These are phyloP conservation scores for Penicillium egyptiacum DNA, from an alignment of 495 filamentous ascomycete genomes.

Conservation along the genomic window DNA sequence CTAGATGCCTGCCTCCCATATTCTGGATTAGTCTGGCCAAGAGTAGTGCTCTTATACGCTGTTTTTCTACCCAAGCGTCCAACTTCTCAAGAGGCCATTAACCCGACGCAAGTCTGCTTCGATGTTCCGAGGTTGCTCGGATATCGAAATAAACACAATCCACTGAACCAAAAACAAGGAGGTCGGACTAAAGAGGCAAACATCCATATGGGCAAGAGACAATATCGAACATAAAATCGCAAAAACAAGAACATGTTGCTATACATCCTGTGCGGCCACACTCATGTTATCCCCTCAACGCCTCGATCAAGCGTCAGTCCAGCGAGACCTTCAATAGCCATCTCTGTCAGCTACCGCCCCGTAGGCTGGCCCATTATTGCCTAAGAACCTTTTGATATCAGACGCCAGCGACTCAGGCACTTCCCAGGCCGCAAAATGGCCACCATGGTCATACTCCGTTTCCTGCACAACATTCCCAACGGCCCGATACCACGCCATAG, in stretches of 20 bases:
- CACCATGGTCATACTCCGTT: conserved; percentile 44
- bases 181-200: too few relatives aligned
- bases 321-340: conserved; percentile 26
- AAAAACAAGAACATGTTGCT: not conserved
- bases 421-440: conserved; percentile 57
- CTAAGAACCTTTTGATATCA: conserved; percentile 46
- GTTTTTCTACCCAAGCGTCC: too few relatives aligned
- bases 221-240: too few relatives aligned
- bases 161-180: too few relatives aligned
- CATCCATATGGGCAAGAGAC: too few relatives aligned
- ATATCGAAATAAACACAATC: too few relatives aligned
- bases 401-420: conserved; percentile 42
- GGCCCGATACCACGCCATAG: conserved; percentile 40
- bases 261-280: not conserved
- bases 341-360: conserved; percentile 36
- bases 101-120: too few relatives aligned
- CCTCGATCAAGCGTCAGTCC: not conserved
- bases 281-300: not conserved
- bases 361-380: conserved; percentile 42
- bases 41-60: too few relatives aligned
- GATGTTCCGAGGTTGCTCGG: too few relatives aligned
- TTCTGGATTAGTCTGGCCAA: too few relatives aligned
- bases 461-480: conserved; percentile 45
- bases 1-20: too few relatives aligned
- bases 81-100: too few relatives aligned